These are phyloP conservation scores for Colletotrichum eleusines DNA, from an alignment of 2,329 filamentous ascomycete genomes.

Conservation along the genomic window DNA sequence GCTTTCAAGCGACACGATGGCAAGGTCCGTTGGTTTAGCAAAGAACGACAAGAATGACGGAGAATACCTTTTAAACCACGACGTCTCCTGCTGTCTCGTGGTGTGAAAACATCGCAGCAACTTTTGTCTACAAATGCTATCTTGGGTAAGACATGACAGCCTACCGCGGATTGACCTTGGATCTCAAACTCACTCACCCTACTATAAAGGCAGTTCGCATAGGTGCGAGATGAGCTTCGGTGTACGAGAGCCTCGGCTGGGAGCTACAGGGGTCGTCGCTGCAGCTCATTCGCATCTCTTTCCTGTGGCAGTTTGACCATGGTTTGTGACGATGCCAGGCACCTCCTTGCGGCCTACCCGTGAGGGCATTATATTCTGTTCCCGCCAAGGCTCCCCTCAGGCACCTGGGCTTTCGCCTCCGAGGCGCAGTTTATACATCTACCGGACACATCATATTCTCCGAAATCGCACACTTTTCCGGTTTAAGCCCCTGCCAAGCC, in stretches of 20 bases:
- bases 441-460: neutral
- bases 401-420: rapidly evolving
- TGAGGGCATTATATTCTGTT: neutral
- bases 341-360: neutral
- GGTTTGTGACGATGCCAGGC: neutral
- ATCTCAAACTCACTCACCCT: neutral
- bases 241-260: neutral
- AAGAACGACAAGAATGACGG: neutral
- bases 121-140: too few relatives aligned
- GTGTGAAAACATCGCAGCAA: too few relatives aligned
- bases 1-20: neutral
- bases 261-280: neutral
- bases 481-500: too few relatives aligned
- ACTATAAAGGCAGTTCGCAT: neutral
- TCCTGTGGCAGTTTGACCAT: neutral
- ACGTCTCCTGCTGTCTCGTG: too few relatives aligned
- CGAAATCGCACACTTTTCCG: too few relatives aligned
- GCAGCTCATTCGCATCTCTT: neutral
- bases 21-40: too few relatives aligned
- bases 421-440: neutral
- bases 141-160: too few relatives aligned
- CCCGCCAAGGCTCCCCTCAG: neutral
- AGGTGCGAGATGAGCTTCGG: neutral
- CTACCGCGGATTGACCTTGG: neutral
- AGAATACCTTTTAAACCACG: too few relatives aligned